Evolutionary conservation across 306 rosid species (phyloP).

Genomic region (Citrullus amarus): DNA sequence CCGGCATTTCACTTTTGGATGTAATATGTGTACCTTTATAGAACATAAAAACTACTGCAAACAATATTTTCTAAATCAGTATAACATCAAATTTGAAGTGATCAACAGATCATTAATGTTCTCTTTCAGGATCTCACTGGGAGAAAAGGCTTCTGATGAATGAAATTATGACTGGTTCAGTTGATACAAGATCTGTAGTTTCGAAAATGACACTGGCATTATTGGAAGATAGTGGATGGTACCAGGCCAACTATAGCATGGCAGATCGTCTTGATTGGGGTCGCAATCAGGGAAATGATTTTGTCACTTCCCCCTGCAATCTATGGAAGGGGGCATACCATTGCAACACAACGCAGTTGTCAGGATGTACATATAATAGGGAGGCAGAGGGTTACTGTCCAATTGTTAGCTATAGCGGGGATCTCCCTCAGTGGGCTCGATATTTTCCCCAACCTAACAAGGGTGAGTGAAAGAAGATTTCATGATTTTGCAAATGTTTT

Average conservation of each 20-base stretch:
- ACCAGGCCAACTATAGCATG: conserved; percentile 93
- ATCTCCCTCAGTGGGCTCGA: conserved; percentile 92
- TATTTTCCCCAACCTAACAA: conserved; percentile 88
- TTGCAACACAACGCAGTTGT: conserved; percentile 83
- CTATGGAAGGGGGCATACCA: conserved; percentile 94
- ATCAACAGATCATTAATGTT: conserved; percentile 1
- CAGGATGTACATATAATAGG: conserved; percentile 95
- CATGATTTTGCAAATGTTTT: background rate
- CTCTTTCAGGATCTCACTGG: conserved; percentile 82
- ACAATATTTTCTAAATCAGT: background rate
- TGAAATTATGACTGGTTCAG: conserved; percentile 99
- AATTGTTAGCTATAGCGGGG: conserved; percentile 72
- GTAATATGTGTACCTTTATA: background rate
- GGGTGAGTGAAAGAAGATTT: conserved; percentile 27
- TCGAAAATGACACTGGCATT: conserved; percentile 96
- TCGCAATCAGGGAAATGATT: conserved; percentile 82
- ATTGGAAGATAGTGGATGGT: conserved; percentile 98
- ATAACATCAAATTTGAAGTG: background rate
- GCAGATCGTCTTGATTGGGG: conserved; percentile 99
- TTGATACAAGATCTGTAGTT: conserved; percentile 95
- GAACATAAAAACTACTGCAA: background rate
- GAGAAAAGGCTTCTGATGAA: conserved; percentile 97
- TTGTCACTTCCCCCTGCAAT: conserved; percentile 84
- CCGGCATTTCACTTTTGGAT: background rate
- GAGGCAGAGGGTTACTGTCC: conserved; percentile 99